Conservation (phyloP, 106 monocot species). For the Alisma plantagoaquatica region DNA sequence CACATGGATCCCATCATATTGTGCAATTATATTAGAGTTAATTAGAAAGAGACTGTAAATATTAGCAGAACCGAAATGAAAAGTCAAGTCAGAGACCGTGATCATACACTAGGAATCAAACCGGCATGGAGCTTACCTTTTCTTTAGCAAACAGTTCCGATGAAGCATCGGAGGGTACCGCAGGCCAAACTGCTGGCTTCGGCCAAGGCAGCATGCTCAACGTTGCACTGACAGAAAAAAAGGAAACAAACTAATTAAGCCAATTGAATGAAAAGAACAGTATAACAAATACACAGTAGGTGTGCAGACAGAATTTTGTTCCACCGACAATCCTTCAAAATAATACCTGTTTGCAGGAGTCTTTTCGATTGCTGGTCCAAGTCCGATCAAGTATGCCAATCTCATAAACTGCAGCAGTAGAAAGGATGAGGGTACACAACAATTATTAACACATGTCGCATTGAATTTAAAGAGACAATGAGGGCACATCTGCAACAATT, state of each 20-base stretch:
- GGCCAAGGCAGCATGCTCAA: constrained; percentile 99
- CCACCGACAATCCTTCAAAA: not conserved
- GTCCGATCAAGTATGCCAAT: constrained; percentile 91
- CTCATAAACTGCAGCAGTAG: constrained; percentile 77
- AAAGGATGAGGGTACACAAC: too few species aligned
- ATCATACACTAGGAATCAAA: too few species aligned
- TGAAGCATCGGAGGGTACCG: constrained; percentile 67
- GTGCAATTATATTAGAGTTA: too few species aligned
- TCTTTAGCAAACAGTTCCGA: constrained; percentile 68
- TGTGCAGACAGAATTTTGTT: not conserved
- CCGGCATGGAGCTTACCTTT: constrained; percentile 76
- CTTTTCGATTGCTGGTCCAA: constrained; percentile 76
- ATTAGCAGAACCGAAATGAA: too few species aligned
- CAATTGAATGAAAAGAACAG: not conserved
- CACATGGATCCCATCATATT: too few species aligned
- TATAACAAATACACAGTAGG: not conserved
- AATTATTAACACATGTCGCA: too few species aligned
- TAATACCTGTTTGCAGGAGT: constrained; percentile 84
- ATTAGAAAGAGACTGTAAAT: too few species aligned
- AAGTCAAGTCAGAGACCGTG: too few species aligned
- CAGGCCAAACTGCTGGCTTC: constrained; percentile 87
- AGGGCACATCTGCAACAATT: too few species aligned
- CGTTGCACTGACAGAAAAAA: constrained; percentile 60
- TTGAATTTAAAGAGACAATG: too few species aligned
- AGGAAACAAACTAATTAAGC: not conserved